phyloP scores from a whole-genome alignment of 1,284 basidiomycete species.

The Malassezia restricta region DNA sequence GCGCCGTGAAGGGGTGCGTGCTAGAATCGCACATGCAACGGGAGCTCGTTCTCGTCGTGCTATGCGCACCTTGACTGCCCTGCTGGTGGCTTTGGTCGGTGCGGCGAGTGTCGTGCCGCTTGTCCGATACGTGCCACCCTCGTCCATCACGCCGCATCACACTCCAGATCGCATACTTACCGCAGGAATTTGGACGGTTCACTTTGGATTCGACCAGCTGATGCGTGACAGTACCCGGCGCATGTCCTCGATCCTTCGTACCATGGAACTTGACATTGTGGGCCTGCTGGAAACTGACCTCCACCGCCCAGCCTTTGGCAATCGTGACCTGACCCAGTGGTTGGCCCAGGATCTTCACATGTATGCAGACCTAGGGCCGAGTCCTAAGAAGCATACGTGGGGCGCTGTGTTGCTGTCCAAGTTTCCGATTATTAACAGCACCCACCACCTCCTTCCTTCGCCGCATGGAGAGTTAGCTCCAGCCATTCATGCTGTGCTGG shows the following conservation, averaged over 20 bases:
- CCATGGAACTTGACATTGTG: constrained; percentile 44
- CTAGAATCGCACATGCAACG: neutral
- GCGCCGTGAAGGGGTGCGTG: neutral
- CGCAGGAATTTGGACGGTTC: constrained; percentile 75
- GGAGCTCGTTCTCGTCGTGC: neutral
- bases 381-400: constrained; percentile 83
- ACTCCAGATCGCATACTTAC: constrained; percentile 60
- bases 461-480: constrained; percentile 72
- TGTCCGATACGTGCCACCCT: constrained; percentile 49
- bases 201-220: constrained; percentile 36
- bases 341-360: constrained; percentile 59
- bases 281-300: constrained; percentile 68
- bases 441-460: constrained; percentile 77
- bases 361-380: constrained; percentile 61
- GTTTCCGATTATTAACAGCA: constrained; percentile 82
- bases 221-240: constrained; percentile 49
- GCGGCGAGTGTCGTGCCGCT: constrained; percentile 40
- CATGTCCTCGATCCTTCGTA: constrained; percentile 59
- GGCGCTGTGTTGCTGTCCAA: constrained; percentile 33
- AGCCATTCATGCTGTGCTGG: constrained; percentile 61
- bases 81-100: constrained; percentile 20
- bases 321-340: constrained; percentile 55
- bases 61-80: constrained; percentile 8
- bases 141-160: constrained; percentile 57
- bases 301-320: constrained; percentile 74